Evolutionary conservation across 2,329 filamentous ascomycete species (phyloP).

Genomic region (Colletotrichum godetiae): DNA sequence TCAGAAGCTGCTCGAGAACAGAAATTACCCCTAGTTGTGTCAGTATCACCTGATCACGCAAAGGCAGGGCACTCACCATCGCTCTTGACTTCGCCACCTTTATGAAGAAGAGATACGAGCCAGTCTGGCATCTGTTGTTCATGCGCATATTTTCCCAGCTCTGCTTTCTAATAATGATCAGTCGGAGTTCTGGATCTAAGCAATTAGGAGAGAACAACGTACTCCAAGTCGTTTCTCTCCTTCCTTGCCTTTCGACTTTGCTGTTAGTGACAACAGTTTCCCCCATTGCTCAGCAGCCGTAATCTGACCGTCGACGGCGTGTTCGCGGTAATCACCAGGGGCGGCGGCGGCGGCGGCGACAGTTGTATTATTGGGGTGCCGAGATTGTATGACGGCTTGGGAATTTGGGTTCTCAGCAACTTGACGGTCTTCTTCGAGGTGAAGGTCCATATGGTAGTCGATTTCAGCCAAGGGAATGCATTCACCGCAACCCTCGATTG

Average conservation of each 20-base stretch:
- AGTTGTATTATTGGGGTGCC: neutral
- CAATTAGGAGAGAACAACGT: neutral
- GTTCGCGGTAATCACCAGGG: neutral
- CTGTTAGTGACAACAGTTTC: constrained; percentile 37
- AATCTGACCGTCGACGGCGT: constrained; percentile 29
- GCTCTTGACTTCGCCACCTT: constrained; percentile 66
- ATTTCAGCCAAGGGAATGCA: constrained; percentile 61
- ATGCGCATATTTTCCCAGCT: constrained; percentile 78
- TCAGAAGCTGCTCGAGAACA: constrained; percentile 71
- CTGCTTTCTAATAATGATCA: constrained; percentile 57
- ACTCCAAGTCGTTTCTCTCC: constrained; percentile 28
- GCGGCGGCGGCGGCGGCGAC: neutral
- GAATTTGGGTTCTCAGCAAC: constrained; percentile 9
- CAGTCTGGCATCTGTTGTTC: constrained; percentile 81
- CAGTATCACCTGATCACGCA: constrained; percentile 48
- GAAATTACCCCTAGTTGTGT: constrained; percentile 68
- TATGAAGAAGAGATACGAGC: constrained; percentile 72
- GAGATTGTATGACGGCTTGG: neutral
- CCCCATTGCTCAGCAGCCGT: constrained; percentile 45
- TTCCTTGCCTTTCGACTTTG: neutral
- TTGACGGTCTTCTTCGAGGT: constrained; percentile 54
- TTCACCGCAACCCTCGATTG: constrained; percentile 68
- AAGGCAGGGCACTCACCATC: constrained; percentile 53
- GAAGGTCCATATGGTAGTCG: constrained; percentile 69
- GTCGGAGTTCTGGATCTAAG: neutral